A percentile compares a stretch with the other conserved stretches of the same genome.
These are phyloP conservation scores for Ceratocystis diversiconidia DNA, from an alignment of 2,329 filamentous ascomycete species.

Conservation along the genomic window DNA sequence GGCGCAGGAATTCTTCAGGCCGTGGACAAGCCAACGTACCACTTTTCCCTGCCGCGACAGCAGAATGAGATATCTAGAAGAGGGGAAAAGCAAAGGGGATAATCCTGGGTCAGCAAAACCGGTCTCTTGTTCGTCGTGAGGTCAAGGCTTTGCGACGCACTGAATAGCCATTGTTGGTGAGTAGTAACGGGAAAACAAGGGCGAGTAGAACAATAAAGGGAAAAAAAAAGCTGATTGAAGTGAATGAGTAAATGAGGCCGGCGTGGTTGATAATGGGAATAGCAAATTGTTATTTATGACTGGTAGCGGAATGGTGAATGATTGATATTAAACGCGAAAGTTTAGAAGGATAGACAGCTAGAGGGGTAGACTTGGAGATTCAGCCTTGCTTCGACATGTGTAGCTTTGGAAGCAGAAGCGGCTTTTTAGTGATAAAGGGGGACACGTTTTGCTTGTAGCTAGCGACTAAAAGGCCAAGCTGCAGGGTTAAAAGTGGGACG, in stretches of 20 bases:
- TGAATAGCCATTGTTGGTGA: slow-evolving; percentile 31
- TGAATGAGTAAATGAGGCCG: not conserved
- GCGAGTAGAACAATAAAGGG: not conserved
- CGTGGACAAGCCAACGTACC: slow-evolving; percentile 42
- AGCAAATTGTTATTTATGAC: not conserved
- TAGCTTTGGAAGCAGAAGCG: not conserved
- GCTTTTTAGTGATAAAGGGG: not conserved
- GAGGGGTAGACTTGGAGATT: slow-evolving; percentile 9
- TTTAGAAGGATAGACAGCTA: not conserved
- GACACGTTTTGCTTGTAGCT: slow-evolving; percentile 3
- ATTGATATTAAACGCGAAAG: not conserved
- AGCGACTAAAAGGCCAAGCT: not conserved
- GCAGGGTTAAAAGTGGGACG: not conserved
- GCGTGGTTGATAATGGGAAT: not conserved
- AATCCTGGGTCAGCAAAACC: slow-evolving; percentile 2
- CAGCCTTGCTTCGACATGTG: not conserved
- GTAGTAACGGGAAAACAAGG: slow-evolving; percentile 2
- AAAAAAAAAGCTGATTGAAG: not conserved
- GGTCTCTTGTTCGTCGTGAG: not conserved
- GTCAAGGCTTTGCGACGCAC: slow-evolving; percentile 22
- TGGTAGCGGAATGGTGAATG: not conserved
- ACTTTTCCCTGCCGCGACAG: slow-evolving; percentile 98
- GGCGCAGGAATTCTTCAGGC: not conserved
- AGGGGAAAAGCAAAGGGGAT: not conserved
- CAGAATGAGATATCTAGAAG: slow-evolving; percentile 78